Evolutionary conservation across 306 rosid genomes (phyloP).

Genomic region (Herpetospermum pedunculosum): DNA sequence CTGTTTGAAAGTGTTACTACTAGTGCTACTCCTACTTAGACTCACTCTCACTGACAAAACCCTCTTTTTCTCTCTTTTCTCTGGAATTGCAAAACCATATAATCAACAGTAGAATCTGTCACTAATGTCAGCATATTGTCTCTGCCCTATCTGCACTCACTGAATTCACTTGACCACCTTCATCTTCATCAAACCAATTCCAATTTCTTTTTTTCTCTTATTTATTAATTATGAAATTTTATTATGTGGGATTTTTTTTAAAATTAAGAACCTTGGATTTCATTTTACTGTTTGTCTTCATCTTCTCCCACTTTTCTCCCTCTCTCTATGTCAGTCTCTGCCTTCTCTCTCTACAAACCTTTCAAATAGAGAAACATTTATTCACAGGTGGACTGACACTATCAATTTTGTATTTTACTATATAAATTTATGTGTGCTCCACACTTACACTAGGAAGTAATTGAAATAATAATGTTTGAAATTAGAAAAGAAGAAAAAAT

Average conservation of each 20-base stretch:
- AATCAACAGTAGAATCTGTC: conserved; percentile 53
- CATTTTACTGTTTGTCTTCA: conserved; percentile 68
- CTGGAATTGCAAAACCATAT: neutral
- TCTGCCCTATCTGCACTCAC: conserved; percentile 51
- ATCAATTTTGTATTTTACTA: neutral
- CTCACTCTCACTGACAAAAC: conserved; percentile 19
- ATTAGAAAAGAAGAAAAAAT: too few relatives aligned
- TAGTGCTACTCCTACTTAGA: conserved; percentile 29
- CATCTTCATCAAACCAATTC: conserved; percentile 10
- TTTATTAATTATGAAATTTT: too few relatives aligned
- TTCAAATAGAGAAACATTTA: neutral
- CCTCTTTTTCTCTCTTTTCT: conserved; percentile 8
- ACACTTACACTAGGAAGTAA: neutral
- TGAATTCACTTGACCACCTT: conserved; percentile 52
- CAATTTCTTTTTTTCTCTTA: too few relatives aligned
- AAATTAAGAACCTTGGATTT: conserved; percentile 54
- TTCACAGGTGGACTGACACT: neutral
- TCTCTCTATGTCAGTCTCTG: conserved; percentile 12
- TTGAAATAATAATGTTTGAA: too few relatives aligned
- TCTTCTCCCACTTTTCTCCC: conserved; percentile 24
- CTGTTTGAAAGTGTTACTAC: conserved; percentile 30
- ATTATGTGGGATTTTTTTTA: too few relatives aligned
- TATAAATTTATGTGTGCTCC: neutral
- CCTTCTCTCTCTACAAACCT: neutral
- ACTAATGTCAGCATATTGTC: conserved; percentile 47